phyloP scores from a whole-genome alignment of 208 protist species.

The Leishmania aethiopica region DNA sequence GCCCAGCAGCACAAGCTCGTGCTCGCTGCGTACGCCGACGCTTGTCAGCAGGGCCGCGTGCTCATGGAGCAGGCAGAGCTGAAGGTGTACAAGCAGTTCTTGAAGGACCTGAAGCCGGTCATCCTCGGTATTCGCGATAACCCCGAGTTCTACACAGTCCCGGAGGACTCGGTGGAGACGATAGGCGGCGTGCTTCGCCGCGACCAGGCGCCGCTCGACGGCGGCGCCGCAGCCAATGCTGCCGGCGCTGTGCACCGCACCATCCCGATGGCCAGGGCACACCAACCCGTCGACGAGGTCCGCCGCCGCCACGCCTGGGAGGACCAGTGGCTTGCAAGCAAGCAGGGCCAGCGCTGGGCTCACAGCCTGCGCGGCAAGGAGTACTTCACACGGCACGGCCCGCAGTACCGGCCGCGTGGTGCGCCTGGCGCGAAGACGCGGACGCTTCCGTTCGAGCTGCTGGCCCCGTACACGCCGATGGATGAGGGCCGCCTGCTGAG shows the following conservation, averaged over 20 bases:
- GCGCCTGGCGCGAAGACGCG: conserved; percentile 82
- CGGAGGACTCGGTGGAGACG: conserved; percentile 72
- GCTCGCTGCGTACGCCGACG: conserved; percentile 84
- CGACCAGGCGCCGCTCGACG: conserved; percentile 9
- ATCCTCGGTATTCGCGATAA: conserved; percentile 93
- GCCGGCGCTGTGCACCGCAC: conserved; percentile 54
- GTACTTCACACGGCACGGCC: conserved; percentile 75
- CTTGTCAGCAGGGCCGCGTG: conserved; percentile 62
- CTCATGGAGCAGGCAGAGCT: conserved; percentile 91
- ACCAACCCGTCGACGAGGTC: conserved; percentile 74
- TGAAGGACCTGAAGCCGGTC: conserved; percentile 88
- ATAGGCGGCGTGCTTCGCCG: conserved; percentile 64
- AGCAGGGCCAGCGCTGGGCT: conserved; percentile 66
- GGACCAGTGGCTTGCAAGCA: conserved; percentile 69
- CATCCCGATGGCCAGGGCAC: conserved; percentile 83
- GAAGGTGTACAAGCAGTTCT: conserved; percentile 91
- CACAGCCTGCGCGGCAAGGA: conserved; percentile 80
- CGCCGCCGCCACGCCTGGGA: conserved; percentile 63
- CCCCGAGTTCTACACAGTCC: conserved; percentile 92
- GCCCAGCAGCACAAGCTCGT: conserved; percentile 74
- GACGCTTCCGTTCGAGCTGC: conserved; percentile 69
- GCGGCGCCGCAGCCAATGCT: neutral
- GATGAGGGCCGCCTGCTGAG: conserved; percentile 81
- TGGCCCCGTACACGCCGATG: conserved; percentile 90
- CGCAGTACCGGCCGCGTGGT: conserved; percentile 75